phyloP scores from a whole-genome alignment of 2,329 filamentous ascomycete genomes.

The Apiospora sp. region DNA sequence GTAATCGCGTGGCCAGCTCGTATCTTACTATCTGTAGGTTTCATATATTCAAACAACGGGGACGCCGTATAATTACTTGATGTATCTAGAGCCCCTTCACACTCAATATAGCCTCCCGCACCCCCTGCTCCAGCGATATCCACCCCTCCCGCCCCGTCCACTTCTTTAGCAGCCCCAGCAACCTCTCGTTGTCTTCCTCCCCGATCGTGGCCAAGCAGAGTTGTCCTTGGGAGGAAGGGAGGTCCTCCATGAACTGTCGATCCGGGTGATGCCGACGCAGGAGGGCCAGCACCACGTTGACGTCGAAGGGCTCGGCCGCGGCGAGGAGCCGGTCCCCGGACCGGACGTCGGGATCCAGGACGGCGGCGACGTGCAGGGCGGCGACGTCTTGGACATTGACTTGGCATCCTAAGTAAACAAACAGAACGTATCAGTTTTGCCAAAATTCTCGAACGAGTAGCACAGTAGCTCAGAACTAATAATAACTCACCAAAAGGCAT shows the following conservation, averaged over 20 bases:
- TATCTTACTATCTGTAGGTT: no score
- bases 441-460: no score
- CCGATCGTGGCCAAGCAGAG: not conserved
- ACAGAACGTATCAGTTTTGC: not conserved
- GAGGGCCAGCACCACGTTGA: constrained; percentile 21
- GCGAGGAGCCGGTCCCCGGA: constrained; percentile 19
- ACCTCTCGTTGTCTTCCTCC: not conserved
- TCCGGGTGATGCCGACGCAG: not conserved
- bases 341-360: constrained; percentile 16
- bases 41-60: no score
- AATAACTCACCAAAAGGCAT: not conserved
- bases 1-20: no score
- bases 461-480: no score
- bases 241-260: constrained; percentile 15
- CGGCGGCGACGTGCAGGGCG: constrained; percentile 18
- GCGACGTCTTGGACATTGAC: constrained; percentile 26
- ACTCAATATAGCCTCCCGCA: not conserved
- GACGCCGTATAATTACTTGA: no score
- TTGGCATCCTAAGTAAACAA: not conserved
- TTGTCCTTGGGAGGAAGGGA: not conserved
- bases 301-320: constrained; percentile 20
- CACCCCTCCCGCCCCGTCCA: not conserved
- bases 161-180: not conserved
- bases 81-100: no score
- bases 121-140: not conserved